Conservation (phyloP, 805 yeast species). For the Candida dajiaensis region DNA sequence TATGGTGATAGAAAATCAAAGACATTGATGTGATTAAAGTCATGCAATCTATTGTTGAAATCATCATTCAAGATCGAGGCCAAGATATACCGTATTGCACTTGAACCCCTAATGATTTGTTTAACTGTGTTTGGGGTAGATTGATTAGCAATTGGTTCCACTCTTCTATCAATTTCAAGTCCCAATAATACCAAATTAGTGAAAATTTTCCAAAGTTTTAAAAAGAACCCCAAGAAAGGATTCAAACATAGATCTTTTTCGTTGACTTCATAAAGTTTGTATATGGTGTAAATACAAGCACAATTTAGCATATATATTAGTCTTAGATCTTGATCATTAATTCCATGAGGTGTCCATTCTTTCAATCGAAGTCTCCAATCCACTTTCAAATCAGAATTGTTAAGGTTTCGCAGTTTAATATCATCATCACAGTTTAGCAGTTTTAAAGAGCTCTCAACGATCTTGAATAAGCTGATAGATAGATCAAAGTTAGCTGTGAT, state of each 20-base stretch:
- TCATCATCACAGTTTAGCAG: constrained; percentile 40
- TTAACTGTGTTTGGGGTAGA: constrained; percentile 40
- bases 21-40: constrained; percentile 52
- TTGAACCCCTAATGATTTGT: constrained; percentile 52
- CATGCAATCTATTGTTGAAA: constrained; percentile 39
- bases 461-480: constrained; percentile 25
- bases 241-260: constrained; percentile 41
- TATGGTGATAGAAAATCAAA: constrained; percentile 60
- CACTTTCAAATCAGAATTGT: constrained; percentile 31
- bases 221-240: constrained; percentile 55
- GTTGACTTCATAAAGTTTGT: constrained; percentile 32
- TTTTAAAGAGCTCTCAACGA: constrained; percentile 32
- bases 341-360: constrained; percentile 33
- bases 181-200: constrained; percentile 56
- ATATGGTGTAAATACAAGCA: constrained; percentile 37
- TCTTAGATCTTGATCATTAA: constrained; percentile 33
- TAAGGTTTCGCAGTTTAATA: constrained; percentile 31
- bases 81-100: constrained; percentile 55
- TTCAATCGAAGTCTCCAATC: constrained; percentile 28
- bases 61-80: constrained; percentile 56
- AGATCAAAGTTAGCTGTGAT: constrained; percentile 30
- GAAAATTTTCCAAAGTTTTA: constrained; percentile 62
- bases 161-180: constrained; percentile 50
- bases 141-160: constrained; percentile 30
- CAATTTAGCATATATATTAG: constrained; percentile 40